Evolutionary conservation across 495 filamentous ascomycete species (phyloP).

Genomic region (Aspergillus egyptiacus): DNA sequence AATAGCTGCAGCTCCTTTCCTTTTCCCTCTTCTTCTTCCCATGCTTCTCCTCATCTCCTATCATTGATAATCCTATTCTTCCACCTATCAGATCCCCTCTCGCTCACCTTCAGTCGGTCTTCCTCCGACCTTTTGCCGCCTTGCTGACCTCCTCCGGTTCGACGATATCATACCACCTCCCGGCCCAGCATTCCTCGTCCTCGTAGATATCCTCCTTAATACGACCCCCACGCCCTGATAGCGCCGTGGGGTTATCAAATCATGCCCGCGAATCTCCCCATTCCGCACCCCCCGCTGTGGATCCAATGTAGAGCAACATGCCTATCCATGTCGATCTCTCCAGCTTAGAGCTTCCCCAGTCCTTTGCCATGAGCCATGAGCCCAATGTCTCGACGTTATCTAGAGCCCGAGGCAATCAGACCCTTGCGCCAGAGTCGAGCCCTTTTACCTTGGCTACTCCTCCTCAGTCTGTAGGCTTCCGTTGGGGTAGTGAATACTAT

Average conservation of each 20-base stretch:
- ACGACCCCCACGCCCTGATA: not conserved
- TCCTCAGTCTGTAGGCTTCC: too few relatives aligned
- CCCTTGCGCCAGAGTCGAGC: not conserved
- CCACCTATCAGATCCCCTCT: constrained; percentile 1
- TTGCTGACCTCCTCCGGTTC: too few relatives aligned
- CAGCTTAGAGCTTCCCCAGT: not conserved
- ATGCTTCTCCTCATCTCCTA: not conserved
- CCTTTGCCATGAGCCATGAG: too few relatives aligned
- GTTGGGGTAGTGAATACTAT: not conserved
- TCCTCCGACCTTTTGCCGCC: constrained; percentile 5
- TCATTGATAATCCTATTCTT: not conserved
- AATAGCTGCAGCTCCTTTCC: not conserved
- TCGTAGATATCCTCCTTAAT: not conserved
- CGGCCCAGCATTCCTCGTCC: not conserved
- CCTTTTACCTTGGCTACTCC: not conserved
- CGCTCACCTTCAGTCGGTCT: not conserved
- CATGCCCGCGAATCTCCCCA: not conserved
- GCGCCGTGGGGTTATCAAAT: too few relatives aligned
- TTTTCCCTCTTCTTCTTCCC: not conserved
- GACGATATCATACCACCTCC: too few relatives aligned
- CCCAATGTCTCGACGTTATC: not conserved
- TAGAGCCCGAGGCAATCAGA: not conserved
- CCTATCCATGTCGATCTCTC: not conserved
- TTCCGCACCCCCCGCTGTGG: not conserved
- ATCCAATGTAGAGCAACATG: not conserved